Base-by-base conservation (phyloP, 2,329 filamentous ascomycete species). In the Pezicula rhizophila region DNA sequence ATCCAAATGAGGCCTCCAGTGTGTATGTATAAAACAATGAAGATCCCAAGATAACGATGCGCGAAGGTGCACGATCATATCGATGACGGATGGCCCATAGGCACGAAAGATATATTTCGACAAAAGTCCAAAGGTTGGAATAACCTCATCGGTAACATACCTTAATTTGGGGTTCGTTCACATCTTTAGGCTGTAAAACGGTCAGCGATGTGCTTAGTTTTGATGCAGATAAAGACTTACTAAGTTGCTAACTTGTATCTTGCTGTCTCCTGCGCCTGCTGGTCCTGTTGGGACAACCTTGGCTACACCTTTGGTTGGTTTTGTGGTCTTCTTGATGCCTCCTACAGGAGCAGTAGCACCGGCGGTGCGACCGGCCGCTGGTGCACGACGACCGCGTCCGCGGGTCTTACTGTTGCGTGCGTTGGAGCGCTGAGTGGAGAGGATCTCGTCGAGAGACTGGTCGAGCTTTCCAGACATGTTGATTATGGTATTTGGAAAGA, bases 161-260 rank as follows among this genome's bases (percentile, higher is more conserved):
- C 93, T 99, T 97, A 77, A 99, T 95, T 84, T 95, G 89, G 76
- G 76, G 77, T 80, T 97, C 92, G 74, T 84, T 89, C 72, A 99
- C 90, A 83, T 99, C 93, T 77, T 85, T 84, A 70, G 93, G 93
- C 89, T 97, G 60, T 42, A 15, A 40, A 33, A 44, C 42, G 28
- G 37, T 57, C 55, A 53, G 41, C 17, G 31, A 10, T 25, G 35
- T 18, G 28, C 5, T 35, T 10, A 28, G 2, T 41, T 23, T 42
- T 3, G 17, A 23, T 33, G 12, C 15, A 17, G 8, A 7, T 10
- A 60, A 3, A 25, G 25, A 72, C 90, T 72, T 85, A 96, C 91
- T 79, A 99, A 80, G 77, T 95, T 95, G 85, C 89, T 96, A 74
- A 99, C 92, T 71, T 96, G 88, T 74, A 97, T 92, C 76, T 96